Percentiles rank a stretch among this genome's conserved stretches.
Conservation (phyloP, 192 early-diverging fungal species). For the Coemansia pectinata region DNA sequence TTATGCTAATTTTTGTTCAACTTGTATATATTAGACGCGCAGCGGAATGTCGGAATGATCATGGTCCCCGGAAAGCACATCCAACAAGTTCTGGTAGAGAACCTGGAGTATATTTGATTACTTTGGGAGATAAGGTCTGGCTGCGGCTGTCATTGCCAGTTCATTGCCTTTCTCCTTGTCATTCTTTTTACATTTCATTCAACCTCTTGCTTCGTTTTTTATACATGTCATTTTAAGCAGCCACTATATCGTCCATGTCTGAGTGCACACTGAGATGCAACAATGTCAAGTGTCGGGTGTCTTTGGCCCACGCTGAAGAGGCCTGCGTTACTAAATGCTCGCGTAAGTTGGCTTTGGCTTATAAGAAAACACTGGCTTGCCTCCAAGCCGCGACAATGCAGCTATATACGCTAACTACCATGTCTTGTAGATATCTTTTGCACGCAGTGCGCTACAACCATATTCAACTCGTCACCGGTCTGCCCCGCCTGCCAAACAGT, state of each 20-base stretch:
- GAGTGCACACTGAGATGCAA: conserved; percentile 49
- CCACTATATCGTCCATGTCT: conserved; percentile 10
- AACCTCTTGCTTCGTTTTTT: background rate
- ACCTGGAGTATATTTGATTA: conserved; percentile 40
- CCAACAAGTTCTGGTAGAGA: conserved; percentile 37
- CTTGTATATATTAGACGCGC: conserved; percentile 10
- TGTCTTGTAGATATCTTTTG: conserved; percentile 65
- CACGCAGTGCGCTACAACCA: conserved; percentile 57
- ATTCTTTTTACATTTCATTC: background rate
- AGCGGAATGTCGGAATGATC: conserved; percentile 53
- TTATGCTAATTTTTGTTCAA: background rate
- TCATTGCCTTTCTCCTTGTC: background rate
- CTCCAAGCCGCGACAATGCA: background rate
- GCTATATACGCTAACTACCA: background rate
- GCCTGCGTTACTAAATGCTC: conserved; percentile 70
- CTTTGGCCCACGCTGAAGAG: conserved; percentile 36
- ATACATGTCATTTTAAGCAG: background rate
- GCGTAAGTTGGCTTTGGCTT: conserved; percentile 42
- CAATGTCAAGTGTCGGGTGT: conserved; percentile 42
- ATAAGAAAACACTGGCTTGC: background rate
- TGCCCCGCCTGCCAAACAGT: conserved; percentile 68
- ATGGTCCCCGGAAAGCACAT: conserved; percentile 51
- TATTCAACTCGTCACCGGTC: conserved; percentile 53
- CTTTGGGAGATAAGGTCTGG: background rate
- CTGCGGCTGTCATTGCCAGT: background rate